Evolutionary conservation across 805 yeast species (phyloP).

Genomic region (Wickerhamiella australiensis): DNA sequence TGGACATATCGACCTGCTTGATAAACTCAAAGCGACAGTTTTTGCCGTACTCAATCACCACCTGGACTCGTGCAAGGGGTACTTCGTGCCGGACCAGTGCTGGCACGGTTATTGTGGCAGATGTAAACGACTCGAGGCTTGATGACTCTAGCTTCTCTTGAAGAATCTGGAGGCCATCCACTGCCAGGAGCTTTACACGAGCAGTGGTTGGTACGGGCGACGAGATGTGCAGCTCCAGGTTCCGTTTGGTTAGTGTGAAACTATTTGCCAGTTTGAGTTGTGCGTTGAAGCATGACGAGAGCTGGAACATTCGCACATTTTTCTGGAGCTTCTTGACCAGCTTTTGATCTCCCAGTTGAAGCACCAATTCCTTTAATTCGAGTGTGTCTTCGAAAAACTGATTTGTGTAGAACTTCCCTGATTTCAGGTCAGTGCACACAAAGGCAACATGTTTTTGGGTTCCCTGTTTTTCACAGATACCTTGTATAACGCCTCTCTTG

Average conservation of each 20-base stretch:
- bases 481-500: conserved; percentile 18
- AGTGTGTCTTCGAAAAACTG: conserved; percentile 31
- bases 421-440: background rate
- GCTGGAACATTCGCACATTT: conserved; percentile 19
- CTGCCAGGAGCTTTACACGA: conserved; percentile 15
- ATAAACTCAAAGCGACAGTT: conserved; percentile 20
- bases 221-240: conserved; percentile 14
- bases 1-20: conserved; percentile 37
- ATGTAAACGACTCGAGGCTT: conserved; percentile 12
- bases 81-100: conserved; percentile 23
- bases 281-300: conserved; percentile 21
- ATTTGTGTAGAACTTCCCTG: conserved; percentile 16
- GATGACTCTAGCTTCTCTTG: conserved; percentile 16
- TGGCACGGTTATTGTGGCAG: conserved; percentile 23
- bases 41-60: conserved; percentile 23
- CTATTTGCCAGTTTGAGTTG: conserved; percentile 16
- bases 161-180: conserved; percentile 18
- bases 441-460: conserved; percentile 12
- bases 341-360: conserved; percentile 16
- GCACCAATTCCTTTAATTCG: conserved; percentile 23
- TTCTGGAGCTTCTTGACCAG: background rate
- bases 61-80: conserved; percentile 19
- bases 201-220: conserved; percentile 14
- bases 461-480: conserved; percentile 11
- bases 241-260: conserved; percentile 18